phyloP scores from a whole-genome alignment of 129 eudicot genomes.

The Artemisia annua region DNA sequence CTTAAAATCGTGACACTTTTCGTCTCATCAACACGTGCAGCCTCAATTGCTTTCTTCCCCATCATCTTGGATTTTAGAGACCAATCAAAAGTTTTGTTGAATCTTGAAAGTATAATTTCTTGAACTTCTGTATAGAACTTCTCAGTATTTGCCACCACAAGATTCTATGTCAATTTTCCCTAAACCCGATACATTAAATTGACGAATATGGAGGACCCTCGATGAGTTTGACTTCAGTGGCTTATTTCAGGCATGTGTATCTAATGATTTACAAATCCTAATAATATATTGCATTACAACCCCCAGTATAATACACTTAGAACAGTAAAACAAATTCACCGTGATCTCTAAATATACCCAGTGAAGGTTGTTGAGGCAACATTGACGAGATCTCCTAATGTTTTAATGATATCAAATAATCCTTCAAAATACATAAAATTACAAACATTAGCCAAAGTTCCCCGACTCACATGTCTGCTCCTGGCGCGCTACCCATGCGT shows the following conservation, averaged over 20 bases:
- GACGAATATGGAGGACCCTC: conserved; percentile 7
- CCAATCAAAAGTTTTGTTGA: conserved; percentile 96
- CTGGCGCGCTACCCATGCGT: too few relatives aligned
- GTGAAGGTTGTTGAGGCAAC: neutral
- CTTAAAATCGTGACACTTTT: too few relatives aligned
- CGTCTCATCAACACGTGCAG: conserved; percentile 88
- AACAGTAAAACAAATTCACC: neutral
- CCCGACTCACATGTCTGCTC: too few relatives aligned
- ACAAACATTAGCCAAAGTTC: too few relatives aligned
- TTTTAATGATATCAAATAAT: too few relatives aligned
- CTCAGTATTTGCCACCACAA: conserved; percentile 73
- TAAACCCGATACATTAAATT: neutral
- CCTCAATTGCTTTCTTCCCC: conserved; percentile 97
- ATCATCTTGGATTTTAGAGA: conserved; percentile 93
- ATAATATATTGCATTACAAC: neutral
- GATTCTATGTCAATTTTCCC: conserved; percentile 14
- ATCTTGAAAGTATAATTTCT: conserved; percentile 83
- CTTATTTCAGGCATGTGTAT: neutral
- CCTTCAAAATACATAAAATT: too few relatives aligned
- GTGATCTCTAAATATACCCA: neutral
- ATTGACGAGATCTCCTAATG: too few relatives aligned
- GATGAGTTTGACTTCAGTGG: neutral
- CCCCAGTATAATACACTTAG: neutral
- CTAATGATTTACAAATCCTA: neutral
- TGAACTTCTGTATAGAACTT: conserved; percentile 94